Percentiles rank a stretch among this genome's conserved stretches.
phyloP scores from a whole-genome alignment of 2,329 filamentous ascomycete species.

The Kalmusia sp. region DNA sequence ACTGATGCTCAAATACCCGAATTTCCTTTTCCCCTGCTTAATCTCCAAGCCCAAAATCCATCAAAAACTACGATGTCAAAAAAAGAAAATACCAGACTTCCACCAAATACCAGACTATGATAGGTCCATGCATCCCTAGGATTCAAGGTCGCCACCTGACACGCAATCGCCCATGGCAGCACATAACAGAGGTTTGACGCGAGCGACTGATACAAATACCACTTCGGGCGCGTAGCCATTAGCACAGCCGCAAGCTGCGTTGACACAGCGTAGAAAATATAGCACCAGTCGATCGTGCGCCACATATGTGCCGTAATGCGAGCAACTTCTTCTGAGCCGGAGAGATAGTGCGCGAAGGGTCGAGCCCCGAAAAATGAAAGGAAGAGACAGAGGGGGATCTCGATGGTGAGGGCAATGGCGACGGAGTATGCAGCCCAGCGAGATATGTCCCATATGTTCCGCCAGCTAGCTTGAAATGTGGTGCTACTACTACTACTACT shows the following conservation, averaged over 20 bases:
- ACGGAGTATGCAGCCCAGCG: conserved; percentile 63
- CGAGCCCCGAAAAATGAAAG: conserved; percentile 66
- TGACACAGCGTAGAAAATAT: conserved; percentile 71
- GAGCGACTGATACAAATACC: conserved; percentile 73
- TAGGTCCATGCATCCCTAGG: conserved; percentile 69
- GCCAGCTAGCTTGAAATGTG: conserved; percentile 26
- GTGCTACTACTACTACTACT: too few relatives aligned
- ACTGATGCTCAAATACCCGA: too few relatives aligned
- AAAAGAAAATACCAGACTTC: conserved; percentile 72
- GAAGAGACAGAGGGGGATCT: conserved; percentile 68
- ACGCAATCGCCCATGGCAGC: conserved; percentile 72
- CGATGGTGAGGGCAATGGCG: conserved; percentile 61
- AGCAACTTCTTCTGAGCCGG: conserved; percentile 63
- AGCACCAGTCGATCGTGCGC: conserved; percentile 64
- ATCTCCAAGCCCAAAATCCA: conserved; percentile 59
- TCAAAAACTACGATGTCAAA: conserved; percentile 60
- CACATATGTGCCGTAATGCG: conserved; percentile 72
- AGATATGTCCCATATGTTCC: conserved; percentile 51
- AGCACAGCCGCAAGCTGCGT: conserved; percentile 71
- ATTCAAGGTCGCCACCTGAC: conserved; percentile 51
- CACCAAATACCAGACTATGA: conserved; percentile 71
- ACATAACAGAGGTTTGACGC: conserved; percentile 73
- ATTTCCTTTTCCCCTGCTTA: conserved; percentile 45
- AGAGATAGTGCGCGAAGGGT: conserved; percentile 69
- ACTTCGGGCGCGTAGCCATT: conserved; percentile 67